phyloP scores from a whole-genome alignment of 2,329 filamentous ascomycete genomes.

The Penicillium sp. region DNA sequence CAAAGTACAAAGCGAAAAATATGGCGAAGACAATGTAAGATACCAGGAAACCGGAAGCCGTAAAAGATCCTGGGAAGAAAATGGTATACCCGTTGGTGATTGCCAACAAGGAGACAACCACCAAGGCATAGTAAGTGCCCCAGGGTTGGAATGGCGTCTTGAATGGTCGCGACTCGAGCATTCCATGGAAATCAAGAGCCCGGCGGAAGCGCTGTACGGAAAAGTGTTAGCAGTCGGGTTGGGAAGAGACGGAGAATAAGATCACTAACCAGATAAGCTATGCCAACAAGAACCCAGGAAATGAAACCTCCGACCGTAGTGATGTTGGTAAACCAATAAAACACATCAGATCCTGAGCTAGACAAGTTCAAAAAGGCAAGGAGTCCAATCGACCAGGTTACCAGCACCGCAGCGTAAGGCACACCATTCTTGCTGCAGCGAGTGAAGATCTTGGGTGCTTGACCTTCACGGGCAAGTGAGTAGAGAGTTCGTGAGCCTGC shows the following conservation, averaged over 20 bases:
- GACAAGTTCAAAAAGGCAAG: conserved; percentile 38
- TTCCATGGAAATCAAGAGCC: conserved; percentile 51
- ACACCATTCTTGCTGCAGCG: conserved; percentile 49
- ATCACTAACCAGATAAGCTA: conserved; percentile 47
- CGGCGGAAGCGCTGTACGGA: conserved; percentile 51
- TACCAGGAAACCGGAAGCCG: conserved; percentile 51
- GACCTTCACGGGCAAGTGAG: conserved; percentile 45
- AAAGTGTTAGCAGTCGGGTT: conserved; percentile 16
- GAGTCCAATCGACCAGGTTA: conserved; percentile 41
- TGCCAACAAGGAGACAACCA: conserved; percentile 50
- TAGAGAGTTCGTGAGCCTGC: conserved; percentile 52
- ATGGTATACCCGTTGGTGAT: conserved; percentile 59
- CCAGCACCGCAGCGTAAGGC: conserved; percentile 51
- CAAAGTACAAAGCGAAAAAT: conserved; percentile 44
- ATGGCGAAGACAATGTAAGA: conserved; percentile 57
- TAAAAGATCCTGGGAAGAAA: conserved; percentile 51
- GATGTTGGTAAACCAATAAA: conserved; percentile 45
- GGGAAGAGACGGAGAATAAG: conserved; percentile 41
- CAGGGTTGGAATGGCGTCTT: conserved; percentile 53
- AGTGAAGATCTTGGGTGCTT: conserved; percentile 42
- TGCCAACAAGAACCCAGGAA: conserved; percentile 41
- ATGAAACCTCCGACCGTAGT: conserved; percentile 41
- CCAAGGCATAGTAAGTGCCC: conserved; percentile 51
- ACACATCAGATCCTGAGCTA: conserved; percentile 36
- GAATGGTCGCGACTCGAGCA: conserved; percentile 51